phyloP scores from a whole-genome alignment of 1,284 basidiomycete species.

The Fistulina hepatica region DNA sequence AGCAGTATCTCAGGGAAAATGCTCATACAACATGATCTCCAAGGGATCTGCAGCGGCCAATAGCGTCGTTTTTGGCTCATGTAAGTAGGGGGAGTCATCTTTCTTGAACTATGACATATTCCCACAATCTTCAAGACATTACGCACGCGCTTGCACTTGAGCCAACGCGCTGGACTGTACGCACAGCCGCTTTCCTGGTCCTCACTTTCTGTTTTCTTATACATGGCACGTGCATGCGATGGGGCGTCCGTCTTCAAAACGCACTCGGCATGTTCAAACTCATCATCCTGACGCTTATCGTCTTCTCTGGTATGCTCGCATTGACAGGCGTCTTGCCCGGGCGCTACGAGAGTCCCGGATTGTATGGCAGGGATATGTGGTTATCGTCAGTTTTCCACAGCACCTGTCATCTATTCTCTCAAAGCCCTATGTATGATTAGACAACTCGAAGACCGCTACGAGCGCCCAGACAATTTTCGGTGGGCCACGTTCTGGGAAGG shows the following conservation, averaged over 20 bases:
- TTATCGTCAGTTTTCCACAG: no score
- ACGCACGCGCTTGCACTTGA: conserved; percentile 36
- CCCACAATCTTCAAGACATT: conserved; percentile 32
- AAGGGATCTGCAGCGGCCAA: conserved; percentile 47
- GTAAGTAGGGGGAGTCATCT: conserved; percentile 24
- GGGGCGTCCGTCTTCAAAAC: conserved; percentile 59
- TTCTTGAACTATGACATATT: neutral
- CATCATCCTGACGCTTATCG: conserved; percentile 43
- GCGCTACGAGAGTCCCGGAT: no score
- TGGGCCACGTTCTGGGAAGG: conserved; percentile 50
- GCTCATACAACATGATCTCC: conserved; percentile 1
- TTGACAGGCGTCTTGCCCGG: no score
- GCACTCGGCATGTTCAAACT: conserved; percentile 56
- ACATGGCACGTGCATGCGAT: conserved; percentile 44
- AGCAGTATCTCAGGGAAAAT: conserved; percentile 16
- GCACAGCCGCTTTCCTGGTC: conserved; percentile 42
- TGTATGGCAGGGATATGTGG: no score
- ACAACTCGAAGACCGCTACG: no score
- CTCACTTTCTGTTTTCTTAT: conserved; percentile 45
- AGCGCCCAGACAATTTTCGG: conserved; percentile 38
- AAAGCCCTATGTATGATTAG: no score
- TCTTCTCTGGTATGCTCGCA: conserved; percentile 35
- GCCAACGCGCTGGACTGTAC: conserved; percentile 37
- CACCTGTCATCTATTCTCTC: no score
- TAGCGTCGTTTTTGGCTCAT: conserved; percentile 58